Conservation (phyloP, 179 eudicot genomes). For the Heliamphora pulchella region DNA sequence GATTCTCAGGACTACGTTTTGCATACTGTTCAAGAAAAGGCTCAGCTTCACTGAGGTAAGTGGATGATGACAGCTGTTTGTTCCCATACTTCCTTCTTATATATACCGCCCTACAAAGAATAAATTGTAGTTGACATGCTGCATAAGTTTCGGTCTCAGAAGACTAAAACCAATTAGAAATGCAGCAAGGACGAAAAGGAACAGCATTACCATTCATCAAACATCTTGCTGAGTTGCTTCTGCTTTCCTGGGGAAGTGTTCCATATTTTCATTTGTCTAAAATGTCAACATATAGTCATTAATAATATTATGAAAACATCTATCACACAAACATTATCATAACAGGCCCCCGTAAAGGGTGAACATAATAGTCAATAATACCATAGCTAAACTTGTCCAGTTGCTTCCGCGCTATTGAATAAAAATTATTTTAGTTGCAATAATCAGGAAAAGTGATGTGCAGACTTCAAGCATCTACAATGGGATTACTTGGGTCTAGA, state of each 20-base stretch:
- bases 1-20: constrained; percentile 70
- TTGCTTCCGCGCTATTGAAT: neutral
- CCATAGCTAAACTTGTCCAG: neutral
- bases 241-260: constrained; percentile 80
- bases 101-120: constrained; percentile 60
- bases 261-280: constrained; percentile 93
- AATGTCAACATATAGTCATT: constrained; percentile 1
- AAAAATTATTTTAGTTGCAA: neutral
- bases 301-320: neutral
- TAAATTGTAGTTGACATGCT: neutral
- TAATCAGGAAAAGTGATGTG: neutral
- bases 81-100: constrained; percentile 65
- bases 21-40: constrained; percentile 95
- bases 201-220: constrained; percentile 80
- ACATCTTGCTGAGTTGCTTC: constrained; percentile 67
- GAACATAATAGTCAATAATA: constrained; percentile 6
- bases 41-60: constrained; percentile 88
- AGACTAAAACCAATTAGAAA: constrained; percentile 7
- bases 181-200: neutral
- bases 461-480: neutral
- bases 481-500: neutral
- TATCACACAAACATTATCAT: neutral
- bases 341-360: neutral
- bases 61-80: constrained; percentile 55
- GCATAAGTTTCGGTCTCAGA: neutral